A percentile compares a stretch with the other conserved stretches of the same genome.
Conservation (phyloP, 176 grass and related monocot species). For the Areca catechu region DNA sequence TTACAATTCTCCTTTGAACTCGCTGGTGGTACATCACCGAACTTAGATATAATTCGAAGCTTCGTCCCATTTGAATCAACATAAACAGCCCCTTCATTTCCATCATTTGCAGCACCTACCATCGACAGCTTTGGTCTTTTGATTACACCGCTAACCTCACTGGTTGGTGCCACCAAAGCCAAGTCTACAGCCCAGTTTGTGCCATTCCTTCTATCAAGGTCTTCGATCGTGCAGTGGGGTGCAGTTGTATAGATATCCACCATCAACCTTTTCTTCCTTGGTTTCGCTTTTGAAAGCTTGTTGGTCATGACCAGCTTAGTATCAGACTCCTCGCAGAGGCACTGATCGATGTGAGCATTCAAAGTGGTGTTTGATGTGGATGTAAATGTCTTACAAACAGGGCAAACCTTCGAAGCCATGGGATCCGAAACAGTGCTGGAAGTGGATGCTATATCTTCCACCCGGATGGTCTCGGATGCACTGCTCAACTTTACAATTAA, state of each 20-base stretch:
- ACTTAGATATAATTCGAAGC: slow-evolving; percentile 27
- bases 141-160: not conserved
- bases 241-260: slow-evolving; percentile 21
- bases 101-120: not conserved
- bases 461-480: not conserved
- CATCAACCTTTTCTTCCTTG: slow-evolving; percentile 24
- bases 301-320: not conserved
- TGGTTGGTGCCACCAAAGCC: not conserved
- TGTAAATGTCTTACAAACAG: slow-evolving; percentile 22
- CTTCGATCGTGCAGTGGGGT: slow-evolving; percentile 15
- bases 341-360: slow-evolving; percentile 21
- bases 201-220: slow-evolving; percentile 27
- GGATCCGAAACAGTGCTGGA: slow-evolving; percentile 9
- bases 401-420: slow-evolving; percentile 24
- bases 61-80: slow-evolving; percentile 31
- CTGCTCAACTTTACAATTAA: not conserved
- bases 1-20: not conserved
- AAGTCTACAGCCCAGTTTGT: slow-evolving; percentile 21
- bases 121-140: slow-evolving; percentile 1
- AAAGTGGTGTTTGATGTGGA: slow-evolving; percentile 24
- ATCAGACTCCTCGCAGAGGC: slow-evolving; percentile 12
- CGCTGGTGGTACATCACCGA: slow-evolving; percentile 1
- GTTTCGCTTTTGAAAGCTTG: slow-evolving; percentile 12
- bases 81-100: slow-evolving; percentile 12
- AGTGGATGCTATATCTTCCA: slow-evolving; percentile 8